Evolutionary conservation across 345 rosid genomes (phyloP).

Genomic region (Lepidium didymum): DNA sequence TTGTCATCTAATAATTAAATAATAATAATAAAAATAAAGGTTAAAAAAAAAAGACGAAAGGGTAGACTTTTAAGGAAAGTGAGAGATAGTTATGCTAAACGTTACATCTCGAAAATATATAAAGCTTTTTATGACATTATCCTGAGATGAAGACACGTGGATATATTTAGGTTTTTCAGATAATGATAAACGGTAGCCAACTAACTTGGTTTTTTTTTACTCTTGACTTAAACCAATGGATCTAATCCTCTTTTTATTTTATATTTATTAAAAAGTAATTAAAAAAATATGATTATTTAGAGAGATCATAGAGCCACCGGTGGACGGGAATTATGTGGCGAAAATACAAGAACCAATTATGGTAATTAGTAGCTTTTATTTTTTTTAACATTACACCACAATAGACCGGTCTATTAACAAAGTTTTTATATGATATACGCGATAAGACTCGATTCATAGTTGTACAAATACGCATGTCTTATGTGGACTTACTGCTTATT

Average conservation of each 20-base stretch:
- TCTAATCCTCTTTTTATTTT: slow-evolving; percentile 10
- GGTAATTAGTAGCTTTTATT: neutral
- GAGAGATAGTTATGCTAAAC: slow-evolving; percentile 5
- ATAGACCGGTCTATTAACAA: too few species aligned
- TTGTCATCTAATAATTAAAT: too few species aligned
- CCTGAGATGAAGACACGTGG: slow-evolving; percentile 6
- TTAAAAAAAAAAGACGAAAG: neutral
- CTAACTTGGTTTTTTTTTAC: slow-evolving; percentile 17
- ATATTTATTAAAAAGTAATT: too few species aligned
- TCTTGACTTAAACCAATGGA: slow-evolving; percentile 15
- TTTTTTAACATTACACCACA: too few species aligned
- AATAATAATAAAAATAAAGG: neutral
- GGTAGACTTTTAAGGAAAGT: neutral
- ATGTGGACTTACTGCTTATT: too few species aligned
- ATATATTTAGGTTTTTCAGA: neutral
- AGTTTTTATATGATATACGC: too few species aligned
- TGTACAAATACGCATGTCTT: too few species aligned
- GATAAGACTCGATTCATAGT: too few species aligned
- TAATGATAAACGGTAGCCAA: slow-evolving; percentile 24
- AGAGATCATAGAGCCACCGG: slow-evolving; percentile 19
- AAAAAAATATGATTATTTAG: neutral
- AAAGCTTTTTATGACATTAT: slow-evolving; percentile 7
- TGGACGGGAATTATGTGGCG: slow-evolving; percentile 15
- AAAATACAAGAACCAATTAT: neutral
- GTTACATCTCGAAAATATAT: slow-evolving; percentile 23